Conservation (phyloP, 1,139 yeast genomes). For the Zygosaccharomyces pseudobailii region DNA sequence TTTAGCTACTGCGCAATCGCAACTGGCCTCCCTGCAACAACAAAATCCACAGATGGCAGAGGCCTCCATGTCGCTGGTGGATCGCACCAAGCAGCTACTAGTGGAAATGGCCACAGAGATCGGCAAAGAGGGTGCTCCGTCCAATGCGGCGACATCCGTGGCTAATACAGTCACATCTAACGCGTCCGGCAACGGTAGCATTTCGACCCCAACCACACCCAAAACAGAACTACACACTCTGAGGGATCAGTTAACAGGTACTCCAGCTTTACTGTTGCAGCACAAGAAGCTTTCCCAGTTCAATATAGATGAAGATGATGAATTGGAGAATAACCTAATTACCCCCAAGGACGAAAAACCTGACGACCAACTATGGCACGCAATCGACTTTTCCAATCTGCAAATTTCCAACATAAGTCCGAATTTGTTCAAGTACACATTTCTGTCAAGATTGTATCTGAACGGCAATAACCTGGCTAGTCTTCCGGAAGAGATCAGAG, state of each 20-base stretch:
- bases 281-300: slow-evolving; percentile 54
- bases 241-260: slow-evolving; percentile 23
- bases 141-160: slow-evolving; percentile 1
- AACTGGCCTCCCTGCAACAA: slow-evolving; percentile 7
- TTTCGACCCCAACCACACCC: slow-evolving; percentile 33
- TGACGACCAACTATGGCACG: slow-evolving; percentile 83
- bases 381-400: slow-evolving; percentile 88
- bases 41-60: slow-evolving; percentile 24
- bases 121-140: slow-evolving; percentile 13
- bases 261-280: slow-evolving; percentile 43
- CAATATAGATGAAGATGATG: slow-evolving; percentile 70
- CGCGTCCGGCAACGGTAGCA: slow-evolving; percentile 17
- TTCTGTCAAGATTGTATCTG: slow-evolving; percentile 79
- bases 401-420: slow-evolving; percentile 67
- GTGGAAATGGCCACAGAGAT: slow-evolving; percentile 32
- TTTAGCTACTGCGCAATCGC: slow-evolving; percentile 7
- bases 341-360: slow-evolving; percentile 60
- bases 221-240: slow-evolving; percentile 28
- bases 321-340: slow-evolving; percentile 49
- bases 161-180: no score
- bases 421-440: slow-evolving; percentile 73
- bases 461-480: slow-evolving; percentile 74
- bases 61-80: slow-evolving; percentile 33
- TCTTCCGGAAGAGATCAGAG: slow-evolving; percentile 66
- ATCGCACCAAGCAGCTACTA: slow-evolving; percentile 32